A percentile compares a stretch with the other conserved stretches of the same genome.
phyloP scores from a whole-genome alignment of 2,329 filamentous ascomycete species.

The Hypoxylon sp. region DNA sequence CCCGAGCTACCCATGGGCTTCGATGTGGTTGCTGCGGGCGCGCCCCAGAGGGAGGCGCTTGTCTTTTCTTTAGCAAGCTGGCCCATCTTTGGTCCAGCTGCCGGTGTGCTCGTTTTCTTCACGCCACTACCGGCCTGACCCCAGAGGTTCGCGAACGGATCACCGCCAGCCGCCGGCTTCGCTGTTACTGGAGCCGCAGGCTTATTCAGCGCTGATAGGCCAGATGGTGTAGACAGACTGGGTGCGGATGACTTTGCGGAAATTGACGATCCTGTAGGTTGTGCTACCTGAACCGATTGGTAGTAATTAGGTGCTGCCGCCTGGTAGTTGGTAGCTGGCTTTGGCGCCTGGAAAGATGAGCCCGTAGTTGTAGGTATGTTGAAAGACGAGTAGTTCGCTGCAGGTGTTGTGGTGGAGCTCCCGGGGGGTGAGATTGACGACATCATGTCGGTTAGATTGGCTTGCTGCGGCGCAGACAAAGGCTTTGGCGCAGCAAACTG shows the following conservation, averaged over 20 bases:
- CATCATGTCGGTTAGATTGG: slow-evolving; percentile 85
- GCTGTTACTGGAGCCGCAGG: slow-evolving; percentile 61
- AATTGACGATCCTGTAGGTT: slow-evolving; percentile 54
- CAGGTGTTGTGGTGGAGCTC: slow-evolving; percentile 68
- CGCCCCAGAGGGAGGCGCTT: slow-evolving; percentile 93
- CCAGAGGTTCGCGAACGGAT: slow-evolving; percentile 93
- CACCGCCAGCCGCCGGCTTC: slow-evolving; percentile 75
- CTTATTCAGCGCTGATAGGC: slow-evolving; percentile 64
- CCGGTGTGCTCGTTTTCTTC: slow-evolving; percentile 77
- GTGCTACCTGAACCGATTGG: slow-evolving; percentile 76
- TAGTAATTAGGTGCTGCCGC: slow-evolving; percentile 93
- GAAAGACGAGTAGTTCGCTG: slow-evolving; percentile 76
- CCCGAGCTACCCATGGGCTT: slow-evolving; percentile 46
- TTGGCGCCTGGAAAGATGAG: slow-evolving; percentile 61
- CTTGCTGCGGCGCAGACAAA: slow-evolving; percentile 84
- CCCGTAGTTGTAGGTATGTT: slow-evolving; percentile 62
- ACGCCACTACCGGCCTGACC: slow-evolving; percentile 80
- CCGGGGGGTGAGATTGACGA: slow-evolving; percentile 84
- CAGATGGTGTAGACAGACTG: slow-evolving; percentile 49
- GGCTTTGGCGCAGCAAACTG: slow-evolving; percentile 88
- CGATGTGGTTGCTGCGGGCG: slow-evolving; percentile 63
- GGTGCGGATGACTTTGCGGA: slow-evolving; percentile 47
- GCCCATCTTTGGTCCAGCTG: slow-evolving; percentile 83
- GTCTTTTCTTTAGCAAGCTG: slow-evolving; percentile 99
- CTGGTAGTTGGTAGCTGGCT: slow-evolving; percentile 77